These are phyloP conservation scores for Entamoeba invadens DNA, from an alignment of 208 protist genomes.

Conservation along the genomic window DNA sequence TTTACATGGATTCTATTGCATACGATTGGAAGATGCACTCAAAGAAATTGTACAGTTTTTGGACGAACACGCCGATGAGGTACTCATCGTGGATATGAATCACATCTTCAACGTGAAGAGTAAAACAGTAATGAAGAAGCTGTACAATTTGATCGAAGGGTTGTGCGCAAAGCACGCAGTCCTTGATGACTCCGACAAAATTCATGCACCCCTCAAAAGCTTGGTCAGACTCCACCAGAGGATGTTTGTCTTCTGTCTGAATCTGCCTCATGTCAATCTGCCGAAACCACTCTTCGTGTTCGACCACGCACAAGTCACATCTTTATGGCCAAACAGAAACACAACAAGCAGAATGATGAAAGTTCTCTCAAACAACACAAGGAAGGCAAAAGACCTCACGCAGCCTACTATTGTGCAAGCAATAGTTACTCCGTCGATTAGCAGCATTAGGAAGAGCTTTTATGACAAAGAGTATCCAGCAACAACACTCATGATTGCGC, in stretches of 20 bases:
- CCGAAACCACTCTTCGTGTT: neutral
- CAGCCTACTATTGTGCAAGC: neutral
- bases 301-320: neutral
- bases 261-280: neutral
- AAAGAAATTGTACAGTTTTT: neutral
- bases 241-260: neutral
- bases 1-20: neutral
- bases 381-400: neutral
- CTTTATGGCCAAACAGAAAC: neutral
- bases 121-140: neutral
- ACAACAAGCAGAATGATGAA: neutral
- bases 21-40: neutral
- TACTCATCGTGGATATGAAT: neutral
- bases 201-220: neutral
- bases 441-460: neutral
- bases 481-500: neutral
- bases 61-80: neutral
- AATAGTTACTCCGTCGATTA: neutral
- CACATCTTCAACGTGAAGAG: neutral
- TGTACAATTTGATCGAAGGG: neutral
- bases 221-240: neutral
- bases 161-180: neutral
- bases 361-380: neutral
- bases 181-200: neutral
- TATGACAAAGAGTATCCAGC: neutral